phyloP scores from a whole-genome alignment of 331 rosid species.

The Pyrus hybrid region DNA sequence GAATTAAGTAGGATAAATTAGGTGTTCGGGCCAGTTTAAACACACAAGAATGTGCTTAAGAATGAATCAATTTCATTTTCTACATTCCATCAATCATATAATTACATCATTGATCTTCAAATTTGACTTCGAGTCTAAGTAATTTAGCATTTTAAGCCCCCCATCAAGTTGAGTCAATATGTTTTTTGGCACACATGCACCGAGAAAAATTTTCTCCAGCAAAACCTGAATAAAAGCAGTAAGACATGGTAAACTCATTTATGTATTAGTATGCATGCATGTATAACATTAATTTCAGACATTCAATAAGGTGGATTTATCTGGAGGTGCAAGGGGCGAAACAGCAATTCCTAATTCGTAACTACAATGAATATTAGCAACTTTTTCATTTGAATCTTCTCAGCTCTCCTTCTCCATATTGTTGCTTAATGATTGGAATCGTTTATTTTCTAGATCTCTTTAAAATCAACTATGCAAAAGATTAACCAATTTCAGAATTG shows the following conservation, averaged over 20 bases:
- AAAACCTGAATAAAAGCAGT: neutral
- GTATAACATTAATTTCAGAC: neutral
- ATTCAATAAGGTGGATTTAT: neutral
- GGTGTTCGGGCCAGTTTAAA: neutral
- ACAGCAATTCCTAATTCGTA: too few relatives aligned
- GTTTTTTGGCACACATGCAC: neutral
- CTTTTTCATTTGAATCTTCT: too few relatives aligned
- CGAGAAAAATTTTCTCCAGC: neutral
- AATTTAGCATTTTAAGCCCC: neutral
- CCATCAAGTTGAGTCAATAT: neutral
- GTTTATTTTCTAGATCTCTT: neutral
- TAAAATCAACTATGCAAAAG: neutral
- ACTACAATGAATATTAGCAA: too few relatives aligned
- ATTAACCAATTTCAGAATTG: neutral
- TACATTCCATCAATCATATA: neutral
- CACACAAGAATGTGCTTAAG: neutral
- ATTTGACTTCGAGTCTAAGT: neutral
- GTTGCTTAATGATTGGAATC: neutral
- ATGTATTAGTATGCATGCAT: neutral
- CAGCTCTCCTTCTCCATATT: neutral
- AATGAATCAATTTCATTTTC: neutral
- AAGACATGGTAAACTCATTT: neutral
- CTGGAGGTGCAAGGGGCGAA: neutral
- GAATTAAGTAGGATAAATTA: neutral
- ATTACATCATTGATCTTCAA: neutral